Conservation (phyloP, 2,329 filamentous ascomycete species). For the Sporothrix brunneoviolacea region DNA sequence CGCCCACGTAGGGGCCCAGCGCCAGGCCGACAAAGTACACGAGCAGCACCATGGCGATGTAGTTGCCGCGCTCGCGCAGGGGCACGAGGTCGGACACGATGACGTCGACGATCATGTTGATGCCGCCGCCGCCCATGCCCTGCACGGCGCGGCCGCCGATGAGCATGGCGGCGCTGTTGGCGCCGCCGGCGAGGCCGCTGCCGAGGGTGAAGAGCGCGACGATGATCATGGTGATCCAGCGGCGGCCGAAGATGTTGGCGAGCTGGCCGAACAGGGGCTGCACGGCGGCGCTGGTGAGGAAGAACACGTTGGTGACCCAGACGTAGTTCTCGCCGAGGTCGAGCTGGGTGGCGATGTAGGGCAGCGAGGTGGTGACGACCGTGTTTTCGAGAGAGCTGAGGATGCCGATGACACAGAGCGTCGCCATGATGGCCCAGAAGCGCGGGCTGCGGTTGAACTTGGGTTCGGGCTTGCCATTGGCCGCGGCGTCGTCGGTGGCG, state of each 20-base stretch:
- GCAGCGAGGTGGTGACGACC: constrained; percentile 22
- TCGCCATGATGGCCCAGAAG: constrained; percentile 13
- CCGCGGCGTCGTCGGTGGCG: no score
- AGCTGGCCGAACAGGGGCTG: constrained; percentile 56
- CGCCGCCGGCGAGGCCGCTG: constrained; percentile 24
- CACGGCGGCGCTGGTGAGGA: constrained; percentile 24
- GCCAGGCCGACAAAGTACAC: constrained; percentile 18
- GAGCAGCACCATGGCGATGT: constrained; percentile 15
- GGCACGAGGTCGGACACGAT: constrained; percentile 26
- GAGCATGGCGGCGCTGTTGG: constrained; percentile 23
- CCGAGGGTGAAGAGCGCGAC: constrained; percentile 23
- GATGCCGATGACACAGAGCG: constrained; percentile 6
- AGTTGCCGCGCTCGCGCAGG: constrained; percentile 18
- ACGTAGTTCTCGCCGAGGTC: constrained; percentile 21
- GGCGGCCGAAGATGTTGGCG: constrained; percentile 26
- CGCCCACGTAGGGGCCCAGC: constrained; percentile 19
- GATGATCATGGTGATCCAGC: constrained; percentile 56
- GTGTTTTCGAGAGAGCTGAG: constrained; percentile 21
- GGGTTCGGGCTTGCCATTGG: no score
- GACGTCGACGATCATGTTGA: constrained; percentile 27
- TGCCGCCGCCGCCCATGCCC: constrained; percentile 28
- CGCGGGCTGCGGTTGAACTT: constrained; percentile 3
- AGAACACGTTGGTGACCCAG: constrained; percentile 21
- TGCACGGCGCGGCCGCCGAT: constrained; percentile 28
- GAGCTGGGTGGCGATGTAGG: constrained; percentile 19